Percentiles rank a stretch among this genome's conserved stretches.
Conservation (phyloP, 495 filamentous ascomycete genomes). For the Annulohypoxylon stygium region DNA sequence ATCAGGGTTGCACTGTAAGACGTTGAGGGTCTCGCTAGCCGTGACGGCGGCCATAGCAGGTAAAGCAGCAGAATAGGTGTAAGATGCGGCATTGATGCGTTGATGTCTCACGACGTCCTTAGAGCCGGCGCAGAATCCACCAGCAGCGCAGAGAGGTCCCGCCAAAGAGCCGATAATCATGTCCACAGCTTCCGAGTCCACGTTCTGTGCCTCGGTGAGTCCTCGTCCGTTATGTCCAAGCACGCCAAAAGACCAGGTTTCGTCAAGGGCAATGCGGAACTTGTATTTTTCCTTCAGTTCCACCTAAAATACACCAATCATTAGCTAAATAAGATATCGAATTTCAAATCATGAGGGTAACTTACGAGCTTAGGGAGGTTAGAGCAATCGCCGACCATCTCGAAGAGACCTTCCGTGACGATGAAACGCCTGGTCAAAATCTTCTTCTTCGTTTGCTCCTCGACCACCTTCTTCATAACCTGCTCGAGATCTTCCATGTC, state of each 20-base stretch:
- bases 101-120: constrained; percentile 95
- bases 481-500: constrained; percentile 93
- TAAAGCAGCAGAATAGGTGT: constrained; percentile 94
- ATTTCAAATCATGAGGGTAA: constrained; percentile 1
- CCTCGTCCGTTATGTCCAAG: constrained; percentile 91
- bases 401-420: constrained; percentile 94
- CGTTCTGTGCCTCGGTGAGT: constrained; percentile 94
- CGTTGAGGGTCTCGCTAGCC: constrained; percentile 86
- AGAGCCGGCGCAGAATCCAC: constrained; percentile 93
- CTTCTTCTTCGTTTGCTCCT: constrained; percentile 85
- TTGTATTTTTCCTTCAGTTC: constrained; percentile 95
- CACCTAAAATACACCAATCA: constrained; percentile 63
- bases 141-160: constrained; percentile 89
- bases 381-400: constrained; percentile 87
- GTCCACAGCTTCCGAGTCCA: constrained; percentile 89
- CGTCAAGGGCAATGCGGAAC: constrained; percentile 96
- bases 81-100: constrained; percentile 87
- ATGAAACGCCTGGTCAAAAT: constrained; percentile 94
- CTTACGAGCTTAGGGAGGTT: constrained; percentile 87
- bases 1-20: constrained; percentile 87
- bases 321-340: constrained; percentile 30
- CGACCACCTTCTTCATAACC: constrained; percentile 84
- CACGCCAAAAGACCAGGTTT: constrained; percentile 96
- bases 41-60: constrained; percentile 94
- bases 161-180: constrained; percentile 94